These are phyloP conservation scores for Sedum album DNA, from an alignment of 164 flowering plant species.

Conservation along the genomic window DNA sequence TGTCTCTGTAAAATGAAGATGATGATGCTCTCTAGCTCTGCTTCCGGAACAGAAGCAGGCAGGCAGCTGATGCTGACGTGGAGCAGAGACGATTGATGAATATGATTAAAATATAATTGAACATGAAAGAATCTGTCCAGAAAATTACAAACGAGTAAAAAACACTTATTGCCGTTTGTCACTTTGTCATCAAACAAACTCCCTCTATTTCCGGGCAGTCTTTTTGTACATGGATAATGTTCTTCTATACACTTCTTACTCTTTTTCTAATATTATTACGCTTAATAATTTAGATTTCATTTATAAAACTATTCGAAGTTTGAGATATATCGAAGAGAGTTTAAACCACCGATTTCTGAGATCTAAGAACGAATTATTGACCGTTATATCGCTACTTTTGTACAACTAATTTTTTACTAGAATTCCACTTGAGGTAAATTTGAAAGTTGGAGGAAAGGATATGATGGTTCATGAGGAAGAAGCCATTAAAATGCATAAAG, in stretches of 20 bases:
- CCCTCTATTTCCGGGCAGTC: not conserved
- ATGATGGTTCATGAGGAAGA: not conserved
- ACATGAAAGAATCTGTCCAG: not conserved
- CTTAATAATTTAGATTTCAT: too few species aligned
- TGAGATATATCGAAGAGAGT: too few species aligned
- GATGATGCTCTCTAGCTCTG: slow-evolving; percentile 7
- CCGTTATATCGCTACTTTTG: too few species aligned
- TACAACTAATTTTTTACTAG: too few species aligned
- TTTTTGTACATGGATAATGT: not conserved
- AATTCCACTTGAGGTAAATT: too few species aligned
- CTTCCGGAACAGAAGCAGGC: slow-evolving; percentile 1
- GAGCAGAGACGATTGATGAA: not conserved
- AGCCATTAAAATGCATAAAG: not conserved
- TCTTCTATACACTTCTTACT: too few species aligned
- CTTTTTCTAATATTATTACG: too few species aligned
- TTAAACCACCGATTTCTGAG: too few species aligned
- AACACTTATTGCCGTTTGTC: not conserved
- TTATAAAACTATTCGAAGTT: too few species aligned
- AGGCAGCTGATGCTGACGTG: not conserved
- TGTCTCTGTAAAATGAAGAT: not conserved
- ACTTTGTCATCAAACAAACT: not conserved
- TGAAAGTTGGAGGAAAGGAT: not conserved
- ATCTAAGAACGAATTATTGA: too few species aligned
- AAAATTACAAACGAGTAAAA: too few species aligned
- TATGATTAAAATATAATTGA: too few species aligned